Base-by-base conservation (phyloP, 148 eudicot species). In the Spergularia bocconei region DNA sequence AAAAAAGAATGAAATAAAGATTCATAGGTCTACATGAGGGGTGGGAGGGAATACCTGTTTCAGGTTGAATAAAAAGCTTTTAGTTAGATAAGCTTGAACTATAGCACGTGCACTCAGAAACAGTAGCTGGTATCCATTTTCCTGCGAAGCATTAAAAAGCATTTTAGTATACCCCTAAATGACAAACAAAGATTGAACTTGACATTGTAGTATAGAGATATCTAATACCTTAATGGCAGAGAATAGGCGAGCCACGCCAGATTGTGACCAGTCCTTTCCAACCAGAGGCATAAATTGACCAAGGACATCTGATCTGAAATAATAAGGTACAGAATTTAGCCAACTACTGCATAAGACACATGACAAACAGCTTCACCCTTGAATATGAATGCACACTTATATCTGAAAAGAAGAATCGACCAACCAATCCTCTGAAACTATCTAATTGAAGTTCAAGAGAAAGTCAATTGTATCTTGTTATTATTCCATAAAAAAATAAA, bases 281-380 rank as follows among this genome's bases (percentile, higher is more conserved):
- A 95, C 97, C 79, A 95, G 85, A 72, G 98, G 99, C 99, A 92
- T 92, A 82, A 95, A 89, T 71, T 95, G 99, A 81, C 99, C 99
- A 83, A 95, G 99, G 87, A 95, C 99, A 84, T 95, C 99, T 63
- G 99, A 95, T 88, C 99, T 95, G 82, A 61, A 82, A 76, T 51
- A 52, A 12, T 50, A 12, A 57, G 61, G 38, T 21, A 66, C 63
- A 13, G 69, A 56, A 57, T 51, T 65, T 69, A 62, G 55, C 53
- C 65, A 61, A 15, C 54, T 59, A 65, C 55, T 51, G 13, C 51
- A 81, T 20, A 51, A 60, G 39, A 52, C 25, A 36, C 19, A 17
- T 12, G 61, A 14, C 13, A 21, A 36, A 73, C 20, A 50, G 9
- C 15, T 36, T 2, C 0, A 23, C 14, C 50, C 33, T 56, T 23